Evolutionary conservation across 176 grass and related monocot genomes (phyloP).

Genomic region (Themeda triandra): DNA sequence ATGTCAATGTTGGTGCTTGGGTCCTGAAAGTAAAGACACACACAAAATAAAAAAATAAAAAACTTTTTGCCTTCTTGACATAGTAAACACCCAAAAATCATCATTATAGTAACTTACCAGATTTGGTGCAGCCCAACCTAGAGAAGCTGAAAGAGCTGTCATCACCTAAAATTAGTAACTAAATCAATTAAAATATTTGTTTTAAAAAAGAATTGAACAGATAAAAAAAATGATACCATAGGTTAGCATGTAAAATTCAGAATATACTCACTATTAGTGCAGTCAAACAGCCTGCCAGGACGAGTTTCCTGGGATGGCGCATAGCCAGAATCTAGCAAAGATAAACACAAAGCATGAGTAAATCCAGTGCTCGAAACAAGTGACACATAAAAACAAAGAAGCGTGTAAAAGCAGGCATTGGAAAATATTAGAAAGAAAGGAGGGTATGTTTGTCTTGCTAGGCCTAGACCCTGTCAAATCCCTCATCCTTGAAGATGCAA

Average conservation of each 20-base stretch:
- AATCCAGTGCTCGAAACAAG: constrained; percentile 17
- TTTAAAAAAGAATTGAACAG: background rate
- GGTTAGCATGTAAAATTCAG: background rate
- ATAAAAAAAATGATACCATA: background rate
- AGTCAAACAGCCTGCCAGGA: constrained; percentile 71
- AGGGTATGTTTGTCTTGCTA: constrained; percentile 28
- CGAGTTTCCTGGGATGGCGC: constrained; percentile 82
- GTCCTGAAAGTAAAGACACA: background rate
- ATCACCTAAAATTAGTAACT: constrained; percentile 69
- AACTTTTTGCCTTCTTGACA: background rate
- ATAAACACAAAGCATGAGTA: constrained; percentile 19
- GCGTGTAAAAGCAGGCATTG: background rate
- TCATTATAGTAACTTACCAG: constrained; percentile 62
- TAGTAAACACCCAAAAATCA: background rate
- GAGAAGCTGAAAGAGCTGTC: constrained; percentile 75
- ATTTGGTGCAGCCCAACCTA: constrained; percentile 95
- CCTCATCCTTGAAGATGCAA: no score
- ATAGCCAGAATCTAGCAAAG: constrained; percentile 90
- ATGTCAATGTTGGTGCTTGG: background rate
- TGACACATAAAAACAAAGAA: background rate
- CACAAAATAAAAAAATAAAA: background rate
- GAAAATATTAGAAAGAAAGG: constrained; percentile 18
- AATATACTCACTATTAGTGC: constrained; percentile 69
- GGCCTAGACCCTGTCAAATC: background rate
- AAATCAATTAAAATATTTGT: background rate